Percentiles rank a stretch among this genome's conserved stretches.
These are phyloP conservation scores for Colletotrichum sp. DNA, from an alignment of 2,329 filamentous ascomycete species.

Conservation along the genomic window DNA sequence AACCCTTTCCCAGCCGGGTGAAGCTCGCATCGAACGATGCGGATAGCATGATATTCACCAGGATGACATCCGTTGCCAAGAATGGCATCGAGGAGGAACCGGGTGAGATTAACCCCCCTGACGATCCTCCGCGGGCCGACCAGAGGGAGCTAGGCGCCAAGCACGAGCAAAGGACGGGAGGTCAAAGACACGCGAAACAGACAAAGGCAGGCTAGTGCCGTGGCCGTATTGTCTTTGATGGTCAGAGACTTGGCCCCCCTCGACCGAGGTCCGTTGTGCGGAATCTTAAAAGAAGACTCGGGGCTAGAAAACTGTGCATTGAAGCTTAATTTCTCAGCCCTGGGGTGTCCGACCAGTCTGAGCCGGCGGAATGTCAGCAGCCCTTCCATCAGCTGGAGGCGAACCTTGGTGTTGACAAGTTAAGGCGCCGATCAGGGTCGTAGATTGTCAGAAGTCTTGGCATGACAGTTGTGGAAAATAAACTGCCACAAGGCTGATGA, in stretches of 20 bases:
- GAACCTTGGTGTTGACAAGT: background rate
- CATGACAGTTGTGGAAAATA: background rate
- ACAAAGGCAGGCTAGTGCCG: background rate
- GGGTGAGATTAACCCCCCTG: background rate
- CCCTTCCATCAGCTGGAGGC: background rate
- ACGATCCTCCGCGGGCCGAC: background rate
- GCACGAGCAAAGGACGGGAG: background rate
- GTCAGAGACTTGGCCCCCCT: background rate
- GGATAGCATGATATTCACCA: background rate
- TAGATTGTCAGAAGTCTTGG: slow-evolving; percentile 7
- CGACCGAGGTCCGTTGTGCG: background rate
- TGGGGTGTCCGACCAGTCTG: background rate
- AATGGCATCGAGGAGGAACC: background rate
- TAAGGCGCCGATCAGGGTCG: background rate
- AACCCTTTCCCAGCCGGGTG: background rate
- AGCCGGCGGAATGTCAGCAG: background rate
- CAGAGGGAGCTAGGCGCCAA: background rate
- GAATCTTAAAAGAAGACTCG: background rate
- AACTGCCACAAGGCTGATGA: background rate
- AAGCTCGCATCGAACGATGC: background rate
- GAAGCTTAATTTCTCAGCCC: background rate
- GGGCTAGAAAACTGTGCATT: background rate
- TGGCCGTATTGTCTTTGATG: background rate
- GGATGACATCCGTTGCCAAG: background rate
- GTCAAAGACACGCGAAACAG: background rate